These are phyloP conservation scores for Pythium chondricola DNA, from an alignment of 352 stramenopile genomes.

Conservation along the genomic window DNA sequence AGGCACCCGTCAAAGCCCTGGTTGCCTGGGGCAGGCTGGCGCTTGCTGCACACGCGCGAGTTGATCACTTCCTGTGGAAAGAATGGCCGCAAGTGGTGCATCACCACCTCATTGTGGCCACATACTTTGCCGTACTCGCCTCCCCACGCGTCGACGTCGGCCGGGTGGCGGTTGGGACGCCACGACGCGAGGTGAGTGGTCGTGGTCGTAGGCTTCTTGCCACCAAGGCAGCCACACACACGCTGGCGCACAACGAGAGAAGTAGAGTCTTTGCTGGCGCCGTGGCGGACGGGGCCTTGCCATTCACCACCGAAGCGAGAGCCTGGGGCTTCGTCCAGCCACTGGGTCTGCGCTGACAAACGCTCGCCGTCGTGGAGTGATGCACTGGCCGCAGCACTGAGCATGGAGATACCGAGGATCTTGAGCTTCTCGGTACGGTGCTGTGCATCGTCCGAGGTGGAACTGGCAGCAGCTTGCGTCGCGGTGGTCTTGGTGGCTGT, in stretches of 20 bases:
- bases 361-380: slow-evolving; percentile 43
- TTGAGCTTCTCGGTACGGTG: slow-evolving; percentile 58
- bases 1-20: slow-evolving; percentile 86
- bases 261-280: slow-evolving; percentile 63
- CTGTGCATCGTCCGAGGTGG: slow-evolving; percentile 18
- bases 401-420: slow-evolving; percentile 47
- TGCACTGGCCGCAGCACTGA: slow-evolving; percentile 51
- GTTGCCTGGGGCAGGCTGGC: slow-evolving; percentile 80
- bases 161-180: slow-evolving; percentile 65
- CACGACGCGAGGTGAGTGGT: slow-evolving; percentile 36
- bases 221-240: slow-evolving; percentile 20
- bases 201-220: slow-evolving; percentile 7
- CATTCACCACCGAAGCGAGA: slow-evolving; percentile 47
- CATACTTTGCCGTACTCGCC: slow-evolving; percentile 81
- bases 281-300: slow-evolving; percentile 59
- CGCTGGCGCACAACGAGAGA: slow-evolving; percentile 52
- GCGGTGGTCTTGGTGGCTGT: too few species aligned
- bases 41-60: slow-evolving; percentile 75
- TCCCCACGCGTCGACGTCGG: slow-evolving; percentile 70
- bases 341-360: slow-evolving; percentile 73
- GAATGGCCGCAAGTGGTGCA: slow-evolving; percentile 80
- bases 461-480: background rate
- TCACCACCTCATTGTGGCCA: slow-evolving; percentile 88
- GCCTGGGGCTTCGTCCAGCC: slow-evolving; percentile 64
- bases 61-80: slow-evolving; percentile 87